Evolutionary conservation across 1,284 basidiomycete genomes (phyloP).

Genomic region (Cerioporus squamosus): DNA sequence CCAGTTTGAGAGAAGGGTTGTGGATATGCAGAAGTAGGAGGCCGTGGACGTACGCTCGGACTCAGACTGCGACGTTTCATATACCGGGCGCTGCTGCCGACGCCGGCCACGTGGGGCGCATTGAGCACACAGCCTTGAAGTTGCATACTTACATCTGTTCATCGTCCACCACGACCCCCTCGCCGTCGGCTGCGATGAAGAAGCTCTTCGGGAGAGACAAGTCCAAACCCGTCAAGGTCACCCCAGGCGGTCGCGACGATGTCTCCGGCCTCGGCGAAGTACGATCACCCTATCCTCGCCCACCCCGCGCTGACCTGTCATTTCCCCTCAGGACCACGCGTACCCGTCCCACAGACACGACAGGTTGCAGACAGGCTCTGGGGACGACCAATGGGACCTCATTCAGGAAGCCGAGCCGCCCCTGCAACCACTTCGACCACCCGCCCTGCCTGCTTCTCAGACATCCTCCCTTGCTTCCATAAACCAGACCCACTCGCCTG

Average conservation of each 20-base stretch:
- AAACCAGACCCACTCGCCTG: slow-evolving; percentile 25
- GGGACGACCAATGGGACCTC: slow-evolving; percentile 57
- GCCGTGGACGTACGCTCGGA: background rate
- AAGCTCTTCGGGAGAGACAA: slow-evolving; percentile 57
- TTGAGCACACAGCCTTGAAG: slow-evolving; percentile 25
- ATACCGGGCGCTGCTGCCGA: slow-evolving; percentile 19
- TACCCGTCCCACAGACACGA: slow-evolving; percentile 30
- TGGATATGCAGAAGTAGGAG: too few species aligned
- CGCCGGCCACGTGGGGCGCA: slow-evolving; percentile 26
- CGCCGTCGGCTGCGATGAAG: slow-evolving; percentile 42
- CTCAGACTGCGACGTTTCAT: slow-evolving; percentile 10
- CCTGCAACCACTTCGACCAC: slow-evolving; percentile 30
- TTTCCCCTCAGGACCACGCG: slow-evolving; percentile 15
- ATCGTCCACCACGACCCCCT: slow-evolving; percentile 19
- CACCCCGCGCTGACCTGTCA: slow-evolving; percentile 8
- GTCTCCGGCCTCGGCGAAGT: slow-evolving; percentile 37
- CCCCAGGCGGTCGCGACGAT: slow-evolving; percentile 32
- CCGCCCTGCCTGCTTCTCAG: slow-evolving; percentile 43
- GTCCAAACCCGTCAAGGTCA: slow-evolving; percentile 40
- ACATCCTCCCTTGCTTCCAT: slow-evolving; percentile 47
- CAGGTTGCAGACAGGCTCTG: slow-evolving; percentile 25
- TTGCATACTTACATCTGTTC: slow-evolving; percentile 19
- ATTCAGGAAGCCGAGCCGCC: slow-evolving; percentile 35
- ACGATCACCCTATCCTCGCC: slow-evolving; percentile 21
- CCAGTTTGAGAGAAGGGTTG: too few species aligned